phyloP scores from a whole-genome alignment of 2,329 filamentous ascomycete species.

The Aschersonia sp. region DNA sequence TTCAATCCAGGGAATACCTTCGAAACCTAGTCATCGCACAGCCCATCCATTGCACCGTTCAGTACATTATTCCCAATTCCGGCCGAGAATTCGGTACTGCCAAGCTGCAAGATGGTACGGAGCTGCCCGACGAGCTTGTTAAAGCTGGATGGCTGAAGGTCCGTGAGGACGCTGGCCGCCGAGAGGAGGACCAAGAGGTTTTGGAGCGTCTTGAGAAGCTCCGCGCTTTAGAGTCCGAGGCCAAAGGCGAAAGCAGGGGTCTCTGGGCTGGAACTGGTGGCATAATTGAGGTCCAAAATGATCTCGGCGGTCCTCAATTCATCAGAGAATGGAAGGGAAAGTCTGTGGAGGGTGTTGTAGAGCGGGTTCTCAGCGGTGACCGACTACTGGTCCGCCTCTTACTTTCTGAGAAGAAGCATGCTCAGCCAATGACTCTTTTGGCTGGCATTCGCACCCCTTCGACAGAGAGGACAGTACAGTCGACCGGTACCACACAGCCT shows the following conservation, averaged over 20 bases:
- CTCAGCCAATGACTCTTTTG: conserved; percentile 76
- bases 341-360: conserved; percentile 71
- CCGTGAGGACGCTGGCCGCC: conserved; percentile 82
- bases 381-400: conserved; percentile 74
- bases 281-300: conserved; percentile 65
- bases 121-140: conserved; percentile 69
- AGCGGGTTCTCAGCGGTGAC: conserved; percentile 84
- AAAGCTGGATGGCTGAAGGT: conserved; percentile 87
- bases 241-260: conserved; percentile 66
- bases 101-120: conserved; percentile 58
- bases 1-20: conserved; percentile 87
- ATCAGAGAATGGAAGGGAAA: conserved; percentile 75
- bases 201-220: conserved; percentile 61
- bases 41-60: conserved; percentile 66
- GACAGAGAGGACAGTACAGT: conserved; percentile 70
- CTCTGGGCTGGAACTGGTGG: conserved; percentile 57
- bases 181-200: conserved; percentile 71
- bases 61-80: conserved; percentile 76
- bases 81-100: conserved; percentile 81
- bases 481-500: conserved; percentile 65
- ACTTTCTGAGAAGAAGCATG: conserved; percentile 67
- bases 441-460: conserved; percentile 80
- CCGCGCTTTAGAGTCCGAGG: conserved; percentile 60
- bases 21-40: conserved; percentile 77
- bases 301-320: conserved; percentile 67